These are phyloP conservation scores for Trypanosoma avium DNA, from an alignment of 208 protist species.

Conservation along the genomic window DNA sequence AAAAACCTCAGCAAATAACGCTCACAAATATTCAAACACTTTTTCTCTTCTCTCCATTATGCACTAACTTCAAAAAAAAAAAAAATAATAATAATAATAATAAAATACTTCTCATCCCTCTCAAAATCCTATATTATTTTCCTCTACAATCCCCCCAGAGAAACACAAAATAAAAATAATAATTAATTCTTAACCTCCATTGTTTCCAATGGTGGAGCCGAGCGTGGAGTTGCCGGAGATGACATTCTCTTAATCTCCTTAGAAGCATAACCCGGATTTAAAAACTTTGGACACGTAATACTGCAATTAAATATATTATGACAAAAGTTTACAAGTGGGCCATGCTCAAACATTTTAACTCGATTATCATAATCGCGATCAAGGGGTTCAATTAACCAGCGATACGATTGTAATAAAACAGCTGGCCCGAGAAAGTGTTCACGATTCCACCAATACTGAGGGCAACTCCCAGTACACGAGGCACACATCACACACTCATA, in stretches of 20 bases:
- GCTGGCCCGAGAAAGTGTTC: constrained; percentile 90
- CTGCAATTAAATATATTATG: constrained; percentile 93
- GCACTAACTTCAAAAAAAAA: not conserved
- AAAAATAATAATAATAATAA: too few relatives aligned
- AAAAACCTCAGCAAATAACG: too few relatives aligned
- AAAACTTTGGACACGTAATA: constrained; percentile 90
- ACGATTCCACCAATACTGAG: constrained; percentile 92
- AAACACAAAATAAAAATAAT: not conserved
- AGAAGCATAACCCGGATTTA: constrained; percentile 84
- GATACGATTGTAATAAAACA: constrained; percentile 88
- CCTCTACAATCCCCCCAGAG: too few relatives aligned
- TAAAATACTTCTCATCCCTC: too few relatives aligned
- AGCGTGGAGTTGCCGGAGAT: constrained; percentile 54
- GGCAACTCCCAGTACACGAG: constrained; percentile 84
- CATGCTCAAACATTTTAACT: constrained; percentile 86
- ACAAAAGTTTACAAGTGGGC: constrained; percentile 86
- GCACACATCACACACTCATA: constrained; percentile 92
- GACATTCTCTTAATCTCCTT: constrained; percentile 89
- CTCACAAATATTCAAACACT: too few relatives aligned
- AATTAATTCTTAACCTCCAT: constrained; percentile 21
- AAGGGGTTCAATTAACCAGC: constrained; percentile 89
- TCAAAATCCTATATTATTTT: too few relatives aligned
- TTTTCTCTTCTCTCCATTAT: not conserved
- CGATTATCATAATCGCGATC: constrained; percentile 85
- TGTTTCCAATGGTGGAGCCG: constrained; percentile 45